Conservation (phyloP, 2,329 filamentous ascomycete species). For the Clonostachys rosea region DNA sequence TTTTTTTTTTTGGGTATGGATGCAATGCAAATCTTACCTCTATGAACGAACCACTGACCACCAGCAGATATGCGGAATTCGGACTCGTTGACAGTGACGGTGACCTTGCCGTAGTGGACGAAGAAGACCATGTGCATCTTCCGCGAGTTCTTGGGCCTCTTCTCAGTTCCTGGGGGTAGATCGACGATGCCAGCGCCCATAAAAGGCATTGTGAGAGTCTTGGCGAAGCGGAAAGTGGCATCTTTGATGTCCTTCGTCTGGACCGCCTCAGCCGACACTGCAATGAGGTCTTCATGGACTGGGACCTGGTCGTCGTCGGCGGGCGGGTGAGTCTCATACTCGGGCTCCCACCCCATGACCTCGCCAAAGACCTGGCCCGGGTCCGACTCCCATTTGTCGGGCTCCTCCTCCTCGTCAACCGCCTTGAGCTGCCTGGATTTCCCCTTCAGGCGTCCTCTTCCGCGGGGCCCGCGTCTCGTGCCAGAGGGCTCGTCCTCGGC, state of each 20-base stretch:
- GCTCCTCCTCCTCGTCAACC: slow-evolving; percentile 38
- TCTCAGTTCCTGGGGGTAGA: slow-evolving; percentile 75
- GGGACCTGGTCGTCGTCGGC: slow-evolving; percentile 49
- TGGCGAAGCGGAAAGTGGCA: slow-evolving; percentile 81
- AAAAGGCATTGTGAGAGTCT: slow-evolving; percentile 79
- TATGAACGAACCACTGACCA: slow-evolving; percentile 89
- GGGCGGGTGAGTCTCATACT: slow-evolving; percentile 48
- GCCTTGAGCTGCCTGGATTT: slow-evolving; percentile 24
- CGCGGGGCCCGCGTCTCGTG: slow-evolving; percentile 14
- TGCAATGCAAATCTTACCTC: slow-evolving; percentile 60
- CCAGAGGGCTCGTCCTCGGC: slow-evolving; percentile 46
- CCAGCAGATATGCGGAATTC: slow-evolving; percentile 81
- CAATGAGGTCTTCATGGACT: slow-evolving; percentile 49
- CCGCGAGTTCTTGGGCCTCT: slow-evolving; percentile 85
- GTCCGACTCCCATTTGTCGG: slow-evolving; percentile 64
- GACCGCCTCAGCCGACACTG: slow-evolving; percentile 50
- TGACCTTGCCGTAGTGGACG: slow-evolving; percentile 76
- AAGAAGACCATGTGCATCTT: slow-evolving; percentile 99
- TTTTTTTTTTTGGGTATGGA: no score
- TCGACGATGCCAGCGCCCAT: slow-evolving; percentile 90
- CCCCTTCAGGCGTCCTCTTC: slow-evolving; percentile 18
- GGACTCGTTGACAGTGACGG: slow-evolving; percentile 71
- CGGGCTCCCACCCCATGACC: slow-evolving; percentile 59
- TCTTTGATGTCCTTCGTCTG: slow-evolving; percentile 53
- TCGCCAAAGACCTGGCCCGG: slow-evolving; percentile 60